Base-by-base conservation (phyloP, 1,139 yeast genomes). In the Diutina pseudorugosa region DNA sequence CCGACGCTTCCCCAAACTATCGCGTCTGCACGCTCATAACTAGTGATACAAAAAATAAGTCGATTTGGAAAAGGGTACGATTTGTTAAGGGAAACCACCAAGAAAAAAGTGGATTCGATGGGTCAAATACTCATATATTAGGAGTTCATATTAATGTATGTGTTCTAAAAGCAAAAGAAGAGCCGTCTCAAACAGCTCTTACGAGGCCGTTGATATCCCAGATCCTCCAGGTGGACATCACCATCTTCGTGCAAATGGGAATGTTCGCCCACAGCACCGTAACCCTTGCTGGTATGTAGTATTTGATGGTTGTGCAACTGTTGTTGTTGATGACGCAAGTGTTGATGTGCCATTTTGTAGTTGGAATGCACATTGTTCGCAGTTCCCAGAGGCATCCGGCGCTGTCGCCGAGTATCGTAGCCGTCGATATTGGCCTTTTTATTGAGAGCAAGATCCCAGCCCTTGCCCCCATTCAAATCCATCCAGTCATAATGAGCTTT, bases 401-500 rank as follows among this genome's bases (percentile, higher is more conserved):
- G 48, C 33, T 40, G 42, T n/a, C 44, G 33, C 42, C 85, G 82
- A 59, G 82, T 82, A 4, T 88, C 88, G 63, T 85, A 85, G 12
- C 94, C 94, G 66, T 85, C 93, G 56, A 85, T 68, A 60, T 85
- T 85, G 54, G 93, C 89, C 65, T 85, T 85, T 64, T 84, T 85
- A 64, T 85, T 85, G 57, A 85, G 79, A 5, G 85, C 72, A 27
- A 85, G 79, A 67, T 85, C 94, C 93, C 93, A 85, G 45, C 94
- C 94, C 62, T 79, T 78, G 52, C 94, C 94, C 50, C 83, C 83
- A 61, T 85, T 85, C 59, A 85, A 69, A 60, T 82, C 83, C 91
- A 85, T 84, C 94, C 94, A 85, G 64, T 85, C 94, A 61, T 83
- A 85, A 61, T 83, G 84, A 18, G 82, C 85, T 64, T 83, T 90